These are phyloP conservation scores for Bathelium albidoporum DNA, from an alignment of 495 filamentous ascomycete genomes.

Conservation along the genomic window DNA sequence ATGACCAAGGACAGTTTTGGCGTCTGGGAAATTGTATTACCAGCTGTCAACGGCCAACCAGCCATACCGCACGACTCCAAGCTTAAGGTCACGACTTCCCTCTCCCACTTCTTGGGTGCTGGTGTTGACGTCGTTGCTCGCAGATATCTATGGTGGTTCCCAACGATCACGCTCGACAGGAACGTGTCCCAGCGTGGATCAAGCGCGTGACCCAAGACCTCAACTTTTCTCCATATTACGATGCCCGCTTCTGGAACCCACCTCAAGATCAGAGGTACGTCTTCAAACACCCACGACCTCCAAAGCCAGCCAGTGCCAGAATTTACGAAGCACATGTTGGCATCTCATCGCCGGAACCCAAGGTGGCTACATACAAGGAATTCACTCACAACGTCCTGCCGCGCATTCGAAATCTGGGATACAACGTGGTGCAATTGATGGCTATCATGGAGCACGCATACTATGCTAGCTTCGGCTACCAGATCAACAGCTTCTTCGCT, in stretches of 20 bases:
- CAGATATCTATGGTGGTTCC: constrained; percentile 80
- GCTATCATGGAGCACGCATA: constrained; percentile 99
- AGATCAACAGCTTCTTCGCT: constrained; percentile 97
- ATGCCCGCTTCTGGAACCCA: constrained; percentile 96
- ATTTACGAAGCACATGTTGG: constrained; percentile 98
- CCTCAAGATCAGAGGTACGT: constrained; percentile 59
- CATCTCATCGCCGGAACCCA: constrained; percentile 84
- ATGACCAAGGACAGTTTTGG: constrained; percentile 81
- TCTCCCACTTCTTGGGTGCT: background rate
- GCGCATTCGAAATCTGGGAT: constrained; percentile 80
- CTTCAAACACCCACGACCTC: constrained; percentile 73
- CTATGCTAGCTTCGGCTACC: constrained; percentile 97
- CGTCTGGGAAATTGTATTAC: constrained; percentile 75
- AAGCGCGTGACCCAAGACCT: constrained; percentile 93
- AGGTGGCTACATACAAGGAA: constrained; percentile 88
- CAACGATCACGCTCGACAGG: constrained; percentile 60
- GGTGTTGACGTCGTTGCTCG: constrained; percentile 1
- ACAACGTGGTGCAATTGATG: constrained; percentile 98
- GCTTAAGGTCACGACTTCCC: constrained; percentile 57
- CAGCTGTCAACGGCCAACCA: constrained; percentile 60
- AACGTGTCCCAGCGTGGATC: constrained; percentile 92
- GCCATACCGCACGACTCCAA: constrained; percentile 89
- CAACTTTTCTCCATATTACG: constrained; percentile 76
- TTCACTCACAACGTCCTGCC: constrained; percentile 89
- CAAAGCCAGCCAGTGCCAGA: constrained; percentile 73